Evolutionary conservation across 2,329 filamentous ascomycete genomes (phyloP), one percentile per base, ranked within the genome.

Genomic region (Neurospora crassa): DNA sequence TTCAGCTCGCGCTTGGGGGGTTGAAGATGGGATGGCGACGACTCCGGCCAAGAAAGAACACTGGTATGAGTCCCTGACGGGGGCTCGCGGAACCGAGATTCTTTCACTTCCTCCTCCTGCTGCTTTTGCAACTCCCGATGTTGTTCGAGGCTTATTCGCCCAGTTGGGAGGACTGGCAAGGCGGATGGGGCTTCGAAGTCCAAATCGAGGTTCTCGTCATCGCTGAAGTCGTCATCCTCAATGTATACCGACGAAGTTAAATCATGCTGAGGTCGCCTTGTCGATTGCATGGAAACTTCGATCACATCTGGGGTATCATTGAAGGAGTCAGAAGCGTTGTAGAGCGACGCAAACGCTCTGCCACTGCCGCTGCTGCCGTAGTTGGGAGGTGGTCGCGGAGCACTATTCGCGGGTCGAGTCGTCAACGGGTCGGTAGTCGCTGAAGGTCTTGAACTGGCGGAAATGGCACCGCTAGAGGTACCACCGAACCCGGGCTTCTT

Each of bases 161-260:
- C 24, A 53, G 71, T 75, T 71, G 72, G 76, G 70, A 74, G 76
- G 12, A 77, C 71, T 8, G 84, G 84, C 3, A 88, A 83, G 1
- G 86, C 83, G 1, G 83, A 80, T 0, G 90, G 88, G 72, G 88
- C 85, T 72, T 92, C 86, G 69, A 89, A 86, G 73, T 94, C 87
- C 24, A 92, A 80, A 73, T 92, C 92, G 34, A 97, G 83, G 70
- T 93, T 88, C 24, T 90, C 86, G 75, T 97, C 94, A 78, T 95
- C 92, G 76, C 93, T 93, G 75, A 97, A 96, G 78, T 97, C 94
- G 76, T 95, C 90, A 73, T 94, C 92, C 72, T 89, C 88, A 74
- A 94, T 92, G 72, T 86, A 88, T 11, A 91, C 86, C 6, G 77
- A 72, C n/a, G 74, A 67, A 11, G 72, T 70, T 43, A 74, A 75